Conservation (phyloP, 2,329 filamentous ascomycete genomes). For the Tolypocladium album region DNA sequence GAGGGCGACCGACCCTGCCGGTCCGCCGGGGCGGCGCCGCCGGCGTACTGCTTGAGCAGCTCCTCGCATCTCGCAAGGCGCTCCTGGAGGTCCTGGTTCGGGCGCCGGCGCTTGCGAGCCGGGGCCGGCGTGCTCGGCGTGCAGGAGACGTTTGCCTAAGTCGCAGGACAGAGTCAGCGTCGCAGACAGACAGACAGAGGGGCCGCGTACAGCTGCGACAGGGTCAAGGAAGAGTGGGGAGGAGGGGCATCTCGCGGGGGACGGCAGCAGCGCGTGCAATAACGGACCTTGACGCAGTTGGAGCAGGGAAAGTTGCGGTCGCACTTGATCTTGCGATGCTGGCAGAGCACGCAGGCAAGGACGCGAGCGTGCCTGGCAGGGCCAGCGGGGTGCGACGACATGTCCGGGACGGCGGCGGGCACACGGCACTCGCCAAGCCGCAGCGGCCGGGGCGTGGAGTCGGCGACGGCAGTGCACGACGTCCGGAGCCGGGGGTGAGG, state of each 20-base stretch:
- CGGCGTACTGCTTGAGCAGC: slow-evolving; percentile 45
- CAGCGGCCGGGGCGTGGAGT: neutral
- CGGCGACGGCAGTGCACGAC: neutral
- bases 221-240: neutral
- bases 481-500: neutral
- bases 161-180: slow-evolving; percentile 6
- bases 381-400: slow-evolving; percentile 17
- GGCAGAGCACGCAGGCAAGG: slow-evolving; percentile 45
- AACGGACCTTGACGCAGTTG: slow-evolving; percentile 47
- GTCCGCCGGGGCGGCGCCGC: slow-evolving; percentile 17
- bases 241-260: neutral
- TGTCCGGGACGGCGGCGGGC: slow-evolving; percentile 8
- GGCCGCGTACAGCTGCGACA: neutral
- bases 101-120: slow-evolving; percentile 45
- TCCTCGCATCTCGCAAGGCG: slow-evolving; percentile 48
- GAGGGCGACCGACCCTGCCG: slow-evolving; percentile 7
- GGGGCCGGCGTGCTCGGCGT: slow-evolving; percentile 50
- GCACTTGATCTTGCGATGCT: slow-evolving; percentile 53
- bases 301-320: slow-evolving; percentile 48
- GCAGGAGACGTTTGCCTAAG: slow-evolving; percentile 46
- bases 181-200: neutral
- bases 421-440: slow-evolving; percentile 18
- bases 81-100: slow-evolving; percentile 52
- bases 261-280: neutral
- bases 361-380: slow-evolving; percentile 32